Conservation (phyloP, 805 yeast genomes). For the Zygotorulaspora chibaensis region DNA sequence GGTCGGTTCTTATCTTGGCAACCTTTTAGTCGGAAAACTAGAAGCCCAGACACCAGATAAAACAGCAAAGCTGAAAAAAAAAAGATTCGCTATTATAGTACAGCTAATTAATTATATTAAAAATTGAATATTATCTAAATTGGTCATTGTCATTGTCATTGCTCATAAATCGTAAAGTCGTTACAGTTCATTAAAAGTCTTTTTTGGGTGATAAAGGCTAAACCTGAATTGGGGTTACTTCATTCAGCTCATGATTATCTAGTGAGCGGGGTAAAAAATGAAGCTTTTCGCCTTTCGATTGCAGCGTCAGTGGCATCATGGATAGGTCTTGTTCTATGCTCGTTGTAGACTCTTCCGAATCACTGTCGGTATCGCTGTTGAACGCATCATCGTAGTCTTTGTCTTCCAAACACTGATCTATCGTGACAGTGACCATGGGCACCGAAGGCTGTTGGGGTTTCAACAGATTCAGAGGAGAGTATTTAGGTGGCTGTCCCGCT, state of each 20-base stretch:
- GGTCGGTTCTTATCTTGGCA: too few species aligned
- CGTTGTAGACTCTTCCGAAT: constrained; percentile 10
- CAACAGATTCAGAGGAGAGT: constrained; percentile 7
- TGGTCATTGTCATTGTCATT: not conserved
- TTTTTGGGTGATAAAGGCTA: not conserved
- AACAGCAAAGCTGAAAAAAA: too few species aligned
- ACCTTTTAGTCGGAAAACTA: too few species aligned
- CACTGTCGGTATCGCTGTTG: constrained; percentile 22
- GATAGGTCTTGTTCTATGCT: constrained; percentile 12
- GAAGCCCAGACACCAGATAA: too few species aligned
- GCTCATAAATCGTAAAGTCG: not conserved
- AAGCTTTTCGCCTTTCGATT: not conserved
- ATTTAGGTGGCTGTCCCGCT: not conserved
- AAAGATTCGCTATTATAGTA: too few species aligned
- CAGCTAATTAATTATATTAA: not conserved
- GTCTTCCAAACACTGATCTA: constrained; percentile 8
- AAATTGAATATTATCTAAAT: not conserved
- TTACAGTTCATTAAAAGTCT: constrained; percentile 1
- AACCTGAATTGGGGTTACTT: not conserved
- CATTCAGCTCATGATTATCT: constrained; percentile 2
- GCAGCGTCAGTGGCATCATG: constrained; percentile 3
- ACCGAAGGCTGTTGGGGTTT: not conserved
- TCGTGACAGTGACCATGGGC: constrained; percentile 7
- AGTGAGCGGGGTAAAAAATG: not conserved
- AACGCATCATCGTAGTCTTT: constrained; percentile 15